Evolutionary conservation across 495 filamentous ascomycete genomes (phyloP), one percentile per base, ranked within the genome.

Genomic region (Trichoderma orchidacearum): DNA sequence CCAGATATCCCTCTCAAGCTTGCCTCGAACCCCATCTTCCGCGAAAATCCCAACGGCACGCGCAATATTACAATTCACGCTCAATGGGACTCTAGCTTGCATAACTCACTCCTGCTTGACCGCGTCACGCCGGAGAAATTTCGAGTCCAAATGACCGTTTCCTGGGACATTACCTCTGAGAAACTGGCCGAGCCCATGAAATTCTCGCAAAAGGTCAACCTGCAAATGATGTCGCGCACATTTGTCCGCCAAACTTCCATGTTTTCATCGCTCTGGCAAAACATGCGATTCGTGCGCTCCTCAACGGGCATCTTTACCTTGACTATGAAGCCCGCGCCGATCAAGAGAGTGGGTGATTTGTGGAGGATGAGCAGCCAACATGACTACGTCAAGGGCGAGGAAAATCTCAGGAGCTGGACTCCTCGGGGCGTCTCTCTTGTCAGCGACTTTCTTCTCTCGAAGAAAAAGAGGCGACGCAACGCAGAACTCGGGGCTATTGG

Each of bases 321-420:
- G 34, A 80, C 81, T 28, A 83, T 99, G 66, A 87, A 86, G 36
- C 93, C 93, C 0, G 82, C 87, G 11, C 89, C 90, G 21, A 89
- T 92, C 36, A 95, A 95, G 69, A 81, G 88, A 28, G 93, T 87
- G 0, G 87, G 87, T 7, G 93, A 98, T 63, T 76, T 98, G 3
- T 98, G 93, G 93, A 80, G 93, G 53, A 95, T 98, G 90, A 92
- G 90, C 67, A 96, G 89, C 3, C 83, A 89, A 51, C 83, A 92
- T 60, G 87, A 92, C 64, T 96, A 95, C 62, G 86, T 97, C 60
- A 95, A 94, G 66, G 93, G 93, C 30, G 92, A 97, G 68, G 93
- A 98, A 66, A 75, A 81, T 18, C 75, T 98, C 13, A 80, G 71
- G 4, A 79, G 82, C 23, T 98, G 93, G 93, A 82, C 84, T 29